A percentile compares a stretch with the other conserved stretches of the same genome.
Evolutionary conservation across 441 rosid species (phyloP).

Genomic region (Sinapis alba): DNA sequence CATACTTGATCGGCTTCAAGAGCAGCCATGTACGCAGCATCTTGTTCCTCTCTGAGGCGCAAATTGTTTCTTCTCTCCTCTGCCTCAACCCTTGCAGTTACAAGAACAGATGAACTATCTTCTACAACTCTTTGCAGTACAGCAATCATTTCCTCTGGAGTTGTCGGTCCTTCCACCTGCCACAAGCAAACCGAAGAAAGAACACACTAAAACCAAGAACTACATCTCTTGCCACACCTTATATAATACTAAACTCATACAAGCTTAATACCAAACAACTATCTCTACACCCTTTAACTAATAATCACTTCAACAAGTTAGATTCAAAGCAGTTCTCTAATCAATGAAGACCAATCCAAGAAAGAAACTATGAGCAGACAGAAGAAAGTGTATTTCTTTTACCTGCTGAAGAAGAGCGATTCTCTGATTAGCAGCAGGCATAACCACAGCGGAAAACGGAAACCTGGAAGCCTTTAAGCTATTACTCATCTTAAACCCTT

Average conservation of each 20-base stretch:
- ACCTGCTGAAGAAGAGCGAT: conserved; percentile 96
- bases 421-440: conserved; percentile 94
- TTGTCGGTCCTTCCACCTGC: conserved; percentile 92
- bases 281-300: not conserved
- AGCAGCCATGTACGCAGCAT: conserved; percentile 94
- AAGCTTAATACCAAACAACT: not conserved
- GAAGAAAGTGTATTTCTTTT: not conserved
- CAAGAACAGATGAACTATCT: conserved; percentile 89
- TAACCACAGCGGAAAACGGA: conserved; percentile 94
- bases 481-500: conserved; percentile 99
- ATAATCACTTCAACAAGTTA: conserved; percentile 6
- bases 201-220: not conserved
- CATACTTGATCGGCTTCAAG: conserved; percentile 99
- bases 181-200: conserved; percentile 28
- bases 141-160: conserved; percentile 76
- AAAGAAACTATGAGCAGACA: not conserved
- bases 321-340: not conserved
- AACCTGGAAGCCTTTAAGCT: conserved; percentile 93
- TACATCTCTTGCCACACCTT: not conserved
- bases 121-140: conserved; percentile 84
- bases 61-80: conserved; percentile 88
- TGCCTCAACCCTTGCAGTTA: conserved; percentile 85
- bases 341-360: not conserved
- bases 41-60: conserved; percentile 96
- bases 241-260: conserved; percentile 2